Evolutionary conservation across 306 rosid species (phyloP), one percentile per base, ranked within the genome.

Genomic region (Vigna radiata): DNA sequence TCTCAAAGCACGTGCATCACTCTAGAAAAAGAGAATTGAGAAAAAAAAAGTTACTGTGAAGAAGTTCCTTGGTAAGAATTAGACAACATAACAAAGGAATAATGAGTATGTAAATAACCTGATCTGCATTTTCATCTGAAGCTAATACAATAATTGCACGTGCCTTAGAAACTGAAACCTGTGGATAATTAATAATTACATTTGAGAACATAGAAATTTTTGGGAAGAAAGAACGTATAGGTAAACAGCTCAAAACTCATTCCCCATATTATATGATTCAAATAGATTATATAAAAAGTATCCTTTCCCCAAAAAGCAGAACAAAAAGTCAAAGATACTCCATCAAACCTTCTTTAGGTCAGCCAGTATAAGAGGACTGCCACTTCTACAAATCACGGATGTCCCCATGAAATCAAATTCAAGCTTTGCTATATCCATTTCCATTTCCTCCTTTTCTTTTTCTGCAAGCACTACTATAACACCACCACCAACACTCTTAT

Each of bases 361-460:
- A 61, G 97, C 98, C 71, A 94, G 84, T 73, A 94, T 94, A 66
- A 94, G 97, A 78, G 98, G 96, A 82, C 98, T 94, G 85, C 98
- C 98, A 82, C 98, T 94, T 88, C 98, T 83, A 79, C 98, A 92
- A 80, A 94, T 94, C 72, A 94, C 97, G 31, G 97, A 92, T 1
- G 95, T 94, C 73, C 98, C 97, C 98, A 94, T 94, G 85, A 94
- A 90, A 80, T 89, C 95, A 68, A 94, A 94, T 86, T 94, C 98
- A 58, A 94, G 93, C 88, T 92, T 94, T 82, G 95, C 84, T 85
- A 94, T 94, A 76, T 94, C 98, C 79, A 90, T 83, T 86, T 94
- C 97, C 98, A 94, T 94, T 83, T 94, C 97, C 88, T 92, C 98
- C 88, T 94, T 94, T 81, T 94, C 98, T 88, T 92, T 88, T 86